Percentiles rank a stretch among this genome's conserved stretches.
These are phyloP conservation scores for Punica granatum DNA, from an alignment of 345 rosid genomes.

Conservation along the genomic window DNA sequence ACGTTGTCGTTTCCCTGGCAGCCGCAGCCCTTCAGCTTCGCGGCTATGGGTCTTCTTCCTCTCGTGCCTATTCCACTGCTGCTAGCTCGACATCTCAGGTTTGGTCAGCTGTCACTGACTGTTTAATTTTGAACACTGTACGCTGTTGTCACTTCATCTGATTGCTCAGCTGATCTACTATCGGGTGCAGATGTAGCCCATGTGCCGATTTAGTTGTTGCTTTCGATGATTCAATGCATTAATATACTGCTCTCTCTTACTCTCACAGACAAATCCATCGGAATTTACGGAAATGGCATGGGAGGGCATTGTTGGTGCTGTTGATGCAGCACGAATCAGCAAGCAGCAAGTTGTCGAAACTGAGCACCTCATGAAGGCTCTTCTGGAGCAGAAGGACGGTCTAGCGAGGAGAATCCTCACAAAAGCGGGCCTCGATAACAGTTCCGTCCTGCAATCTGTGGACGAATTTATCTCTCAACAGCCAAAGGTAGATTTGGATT, in stretches of 20 bases:
- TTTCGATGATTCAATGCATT: background rate
- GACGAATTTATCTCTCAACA: conserved; percentile 58
- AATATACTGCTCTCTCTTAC: background rate
- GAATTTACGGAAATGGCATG: conserved; percentile 87
- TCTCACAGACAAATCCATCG: conserved; percentile 38
- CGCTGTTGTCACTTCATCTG: background rate
- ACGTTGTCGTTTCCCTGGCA: no score
- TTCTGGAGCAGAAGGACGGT: conserved; percentile 86
- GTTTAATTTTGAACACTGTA: background rate
- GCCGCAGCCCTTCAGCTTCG: conserved; percentile 9
- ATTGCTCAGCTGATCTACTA: no score
- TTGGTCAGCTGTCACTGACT: background rate
- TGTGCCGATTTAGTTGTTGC: background rate
- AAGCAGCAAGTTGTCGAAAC: conserved; percentile 73
- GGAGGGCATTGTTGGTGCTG: conserved; percentile 69
- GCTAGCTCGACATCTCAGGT: conserved; percentile 36
- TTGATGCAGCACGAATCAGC: conserved; percentile 55
- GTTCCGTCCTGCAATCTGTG: conserved; percentile 60
- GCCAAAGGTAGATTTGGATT: conserved; percentile 41
- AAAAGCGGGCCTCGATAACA: conserved; percentile 67
- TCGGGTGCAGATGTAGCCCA: background rate
- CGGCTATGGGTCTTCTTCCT: conserved; percentile 25
- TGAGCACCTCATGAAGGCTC: conserved; percentile 91
- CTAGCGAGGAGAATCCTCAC: conserved; percentile 71
- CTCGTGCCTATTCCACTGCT: conserved; percentile 31